Conservation (phyloP, 305 asterid genomes). For the Fraxinus ornus region DNA sequence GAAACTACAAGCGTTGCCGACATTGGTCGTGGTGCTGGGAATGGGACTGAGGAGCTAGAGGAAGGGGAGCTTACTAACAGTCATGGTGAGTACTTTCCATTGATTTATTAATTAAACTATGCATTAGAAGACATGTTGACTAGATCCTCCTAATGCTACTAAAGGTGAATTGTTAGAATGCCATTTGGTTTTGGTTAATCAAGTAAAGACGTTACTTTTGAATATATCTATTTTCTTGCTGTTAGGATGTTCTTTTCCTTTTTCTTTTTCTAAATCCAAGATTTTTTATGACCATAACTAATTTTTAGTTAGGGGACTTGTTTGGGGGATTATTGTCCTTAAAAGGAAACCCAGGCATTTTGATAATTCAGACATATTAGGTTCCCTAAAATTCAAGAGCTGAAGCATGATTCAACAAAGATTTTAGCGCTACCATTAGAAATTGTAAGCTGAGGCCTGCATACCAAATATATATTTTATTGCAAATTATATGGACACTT, state of each 20-base stretch:
- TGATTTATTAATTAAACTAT: slow-evolving; percentile 7
- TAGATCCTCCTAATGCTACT: neutral
- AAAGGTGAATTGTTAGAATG: neutral
- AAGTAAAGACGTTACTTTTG: neutral
- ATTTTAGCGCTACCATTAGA: neutral
- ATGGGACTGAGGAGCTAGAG: slow-evolving; percentile 74
- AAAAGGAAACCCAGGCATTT: neutral
- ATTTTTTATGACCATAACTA: neutral
- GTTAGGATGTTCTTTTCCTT: neutral
- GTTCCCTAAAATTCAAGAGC: neutral
- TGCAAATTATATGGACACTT: neutral
- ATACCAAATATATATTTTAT: neutral
- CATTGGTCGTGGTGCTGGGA: slow-evolving; percentile 34
- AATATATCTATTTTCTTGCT: neutral
- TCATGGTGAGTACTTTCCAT: slow-evolving; percentile 52
- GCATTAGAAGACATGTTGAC: slow-evolving; percentile 5
- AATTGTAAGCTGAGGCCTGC: neutral
- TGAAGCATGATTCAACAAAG: neutral
- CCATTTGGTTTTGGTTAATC: neutral
- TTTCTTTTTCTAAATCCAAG: neutral
- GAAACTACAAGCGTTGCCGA: slow-evolving; percentile 38
- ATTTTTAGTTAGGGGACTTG: neutral
- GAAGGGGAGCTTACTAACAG: slow-evolving; percentile 93
- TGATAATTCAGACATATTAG: neutral
- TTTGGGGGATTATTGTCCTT: neutral